phyloP scores from a whole-genome alignment of 164 flowering plant genomes.

The Dillenia turbinata region DNA sequence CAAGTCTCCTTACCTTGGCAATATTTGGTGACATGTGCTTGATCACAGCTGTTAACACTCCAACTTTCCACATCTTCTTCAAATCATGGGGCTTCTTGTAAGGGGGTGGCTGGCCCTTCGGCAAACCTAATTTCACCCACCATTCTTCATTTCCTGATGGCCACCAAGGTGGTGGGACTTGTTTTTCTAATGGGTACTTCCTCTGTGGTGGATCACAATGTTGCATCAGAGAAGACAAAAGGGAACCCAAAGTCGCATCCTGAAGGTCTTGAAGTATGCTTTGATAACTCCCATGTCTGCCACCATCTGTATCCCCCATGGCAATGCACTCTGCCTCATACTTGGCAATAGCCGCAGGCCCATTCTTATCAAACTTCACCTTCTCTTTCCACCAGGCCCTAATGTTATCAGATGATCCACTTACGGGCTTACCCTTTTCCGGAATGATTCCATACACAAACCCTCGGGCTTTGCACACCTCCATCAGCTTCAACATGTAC shows the following conservation, averaged over 20 bases:
- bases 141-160: slow-evolving; percentile 59
- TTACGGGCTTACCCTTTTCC: slow-evolving; percentile 59
- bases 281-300: slow-evolving; percentile 31
- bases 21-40: slow-evolving; percentile 95
- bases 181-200: slow-evolving; percentile 55
- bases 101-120: slow-evolving; percentile 46
- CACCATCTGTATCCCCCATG: slow-evolving; percentile 26
- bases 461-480: slow-evolving; percentile 67
- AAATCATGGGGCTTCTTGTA: slow-evolving; percentile 70
- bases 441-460: slow-evolving; percentile 44
- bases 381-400: slow-evolving; percentile 79
- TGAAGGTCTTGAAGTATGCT: slow-evolving; percentile 56
- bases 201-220: slow-evolving; percentile 58
- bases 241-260: slow-evolving; percentile 58
- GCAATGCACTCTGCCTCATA: slow-evolving; percentile 53
- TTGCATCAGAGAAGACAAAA: slow-evolving; percentile 61
- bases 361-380: slow-evolving; percentile 69
- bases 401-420: slow-evolving; percentile 56
- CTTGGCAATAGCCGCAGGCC: slow-evolving; percentile 61
- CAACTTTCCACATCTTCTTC: slow-evolving; percentile 73
- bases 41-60: slow-evolving; percentile 69
- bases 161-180: slow-evolving; percentile 72
- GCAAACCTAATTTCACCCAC: slow-evolving; percentile 50
- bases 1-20: slow-evolving; percentile 67
- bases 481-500: slow-evolving; percentile 73